phyloP scores from a whole-genome alignment of 805 yeast genomes.

The Pichia rugopelliculosa region DNA sequence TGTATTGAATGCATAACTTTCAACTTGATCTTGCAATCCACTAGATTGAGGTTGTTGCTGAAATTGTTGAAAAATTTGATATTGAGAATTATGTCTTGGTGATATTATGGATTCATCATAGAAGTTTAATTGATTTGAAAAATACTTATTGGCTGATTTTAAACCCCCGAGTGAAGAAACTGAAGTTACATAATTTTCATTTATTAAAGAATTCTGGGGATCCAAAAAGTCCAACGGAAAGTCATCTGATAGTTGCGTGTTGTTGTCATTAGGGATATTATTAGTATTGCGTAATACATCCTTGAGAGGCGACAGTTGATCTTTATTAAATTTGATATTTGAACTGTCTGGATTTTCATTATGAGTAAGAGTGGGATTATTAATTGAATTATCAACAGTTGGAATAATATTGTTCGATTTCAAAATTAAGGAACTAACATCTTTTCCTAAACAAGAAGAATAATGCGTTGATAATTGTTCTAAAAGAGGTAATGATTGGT shows the following conservation, averaged over 20 bases:
- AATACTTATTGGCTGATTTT: not conserved
- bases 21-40: not conserved
- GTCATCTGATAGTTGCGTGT: conserved; percentile 1
- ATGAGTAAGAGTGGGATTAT: not conserved
- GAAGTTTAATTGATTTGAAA: not conserved
- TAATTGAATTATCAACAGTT: not conserved
- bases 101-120: not conserved
- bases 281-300: not conserved
- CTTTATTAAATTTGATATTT: not conserved
- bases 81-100: not conserved
- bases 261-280: not conserved
- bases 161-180: not conserved
- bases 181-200: conserved; percentile 2
- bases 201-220: not conserved
- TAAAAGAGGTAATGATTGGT: conserved; percentile 40
- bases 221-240: conserved; percentile 8
- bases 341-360: not conserved
- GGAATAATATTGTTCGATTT: not conserved
- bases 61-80: not conserved
- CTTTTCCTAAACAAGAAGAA: conserved; percentile 11
- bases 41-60: not conserved
- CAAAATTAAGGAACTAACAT: conserved; percentile 8
- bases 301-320: not conserved
- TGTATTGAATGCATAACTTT: not conserved
- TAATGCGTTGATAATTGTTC: conserved; percentile 41